Conservation (phyloP, 2,329 filamentous ascomycete species). For the Plectosphaerella sp. region DNA sequence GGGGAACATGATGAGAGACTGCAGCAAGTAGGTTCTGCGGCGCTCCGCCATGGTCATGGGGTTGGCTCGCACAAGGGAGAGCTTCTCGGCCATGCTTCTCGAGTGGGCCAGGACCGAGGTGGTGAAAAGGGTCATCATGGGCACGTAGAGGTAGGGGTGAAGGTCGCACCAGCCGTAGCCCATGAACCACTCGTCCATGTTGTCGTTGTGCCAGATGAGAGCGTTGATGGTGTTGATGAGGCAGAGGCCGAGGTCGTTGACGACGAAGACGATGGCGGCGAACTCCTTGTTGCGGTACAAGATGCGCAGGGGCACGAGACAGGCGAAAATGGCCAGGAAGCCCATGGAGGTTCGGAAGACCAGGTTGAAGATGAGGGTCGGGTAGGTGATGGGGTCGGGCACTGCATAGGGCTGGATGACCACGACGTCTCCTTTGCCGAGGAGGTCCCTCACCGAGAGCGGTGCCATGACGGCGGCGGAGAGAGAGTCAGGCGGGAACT, state of each 20-base stretch:
- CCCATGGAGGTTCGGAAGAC: conserved; percentile 43
- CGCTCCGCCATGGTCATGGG: conserved; percentile 35
- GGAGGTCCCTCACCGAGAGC: background rate
- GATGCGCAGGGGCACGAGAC: conserved; percentile 45
- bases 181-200: conserved; percentile 45
- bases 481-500: too few species aligned
- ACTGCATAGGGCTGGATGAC: background rate
- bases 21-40: conserved; percentile 35
- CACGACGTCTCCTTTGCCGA: background rate
- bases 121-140: conserved; percentile 40
- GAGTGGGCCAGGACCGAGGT: conserved; percentile 51
- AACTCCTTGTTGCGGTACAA: conserved; percentile 51
- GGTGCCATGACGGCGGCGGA: conserved; percentile 6
- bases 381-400: conserved; percentile 17
- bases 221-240: conserved; percentile 44
- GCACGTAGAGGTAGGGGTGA: conserved; percentile 37
- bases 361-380: conserved; percentile 38
- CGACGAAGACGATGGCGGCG: conserved; percentile 45
- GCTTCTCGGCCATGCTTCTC: conserved; percentile 46
- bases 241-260: conserved; percentile 40
- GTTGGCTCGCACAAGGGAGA: conserved; percentile 38
- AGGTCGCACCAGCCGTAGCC: conserved; percentile 52
- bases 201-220: conserved; percentile 48
- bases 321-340: conserved; percentile 37
- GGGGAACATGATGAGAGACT: conserved; percentile 52